These are phyloP conservation scores for Paecilomyces fulvus DNA, from an alignment of 2,329 filamentous ascomycete species.

Conservation along the genomic window DNA sequence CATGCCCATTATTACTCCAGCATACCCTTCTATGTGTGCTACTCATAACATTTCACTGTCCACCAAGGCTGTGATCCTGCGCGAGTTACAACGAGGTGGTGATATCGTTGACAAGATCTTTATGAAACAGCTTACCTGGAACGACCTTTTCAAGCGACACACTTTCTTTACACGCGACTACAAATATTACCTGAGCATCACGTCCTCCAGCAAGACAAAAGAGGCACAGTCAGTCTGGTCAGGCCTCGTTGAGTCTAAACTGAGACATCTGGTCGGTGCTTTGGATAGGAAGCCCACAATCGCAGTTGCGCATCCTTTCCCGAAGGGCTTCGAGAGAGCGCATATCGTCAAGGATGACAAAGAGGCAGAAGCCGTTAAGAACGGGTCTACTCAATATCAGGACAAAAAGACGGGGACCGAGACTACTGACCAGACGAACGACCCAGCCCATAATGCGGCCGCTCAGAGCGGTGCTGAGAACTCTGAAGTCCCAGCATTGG, in stretches of 20 bases:
- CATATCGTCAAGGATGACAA: constrained; percentile 60
- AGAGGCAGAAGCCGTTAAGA: constrained; percentile 54
- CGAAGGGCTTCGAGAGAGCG: constrained; percentile 79
- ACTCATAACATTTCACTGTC: constrained; percentile 90
- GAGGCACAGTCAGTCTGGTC: constrained; percentile 83
- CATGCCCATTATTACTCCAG: constrained; percentile 97
- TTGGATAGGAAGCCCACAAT: constrained; percentile 76
- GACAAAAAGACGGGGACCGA: constrained; percentile 44
- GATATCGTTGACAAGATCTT: constrained; percentile 75
- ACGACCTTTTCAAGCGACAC: constrained; percentile 79
- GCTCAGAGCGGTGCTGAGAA: constrained; percentile 38
- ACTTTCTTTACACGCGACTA: constrained; percentile 89
- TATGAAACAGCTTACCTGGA: constrained; percentile 68
- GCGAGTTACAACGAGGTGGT: constrained; percentile 70
- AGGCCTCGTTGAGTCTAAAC: constrained; percentile 87
- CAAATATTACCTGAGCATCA: constrained; percentile 90
- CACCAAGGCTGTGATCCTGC: constrained; percentile 73
- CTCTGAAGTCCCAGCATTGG: constrained; percentile 27
- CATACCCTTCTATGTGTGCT: constrained; percentile 95
- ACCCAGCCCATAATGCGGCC: constrained; percentile 42
- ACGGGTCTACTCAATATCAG: constrained; percentile 55
- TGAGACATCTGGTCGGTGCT: constrained; percentile 73
- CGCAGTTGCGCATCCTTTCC: constrained; percentile 79
- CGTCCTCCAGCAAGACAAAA: constrained; percentile 71
- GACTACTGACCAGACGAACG: constrained; percentile 43